Evolutionary conservation across 2,329 filamentous ascomycete species (phyloP).

Genomic region (Aureobasidium vineae): DNA sequence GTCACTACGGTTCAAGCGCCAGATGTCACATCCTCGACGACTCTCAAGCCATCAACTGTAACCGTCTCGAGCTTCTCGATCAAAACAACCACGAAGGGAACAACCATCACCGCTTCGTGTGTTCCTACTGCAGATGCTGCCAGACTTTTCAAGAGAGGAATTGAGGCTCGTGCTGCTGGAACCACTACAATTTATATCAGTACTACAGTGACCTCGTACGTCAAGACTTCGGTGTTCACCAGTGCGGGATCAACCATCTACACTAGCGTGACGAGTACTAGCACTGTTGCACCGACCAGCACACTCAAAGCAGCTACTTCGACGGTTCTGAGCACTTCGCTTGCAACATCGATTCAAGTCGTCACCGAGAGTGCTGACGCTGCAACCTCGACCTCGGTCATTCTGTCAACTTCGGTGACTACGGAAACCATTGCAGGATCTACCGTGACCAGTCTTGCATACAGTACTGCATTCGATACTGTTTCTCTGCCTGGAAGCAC

Average conservation of each 20-base stretch:
- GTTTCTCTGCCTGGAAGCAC: conserved; percentile 28
- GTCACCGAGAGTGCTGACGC: conserved; percentile 27
- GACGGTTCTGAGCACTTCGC: conserved; percentile 30
- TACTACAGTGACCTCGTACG: conserved; percentile 34
- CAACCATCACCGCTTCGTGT: conserved; percentile 34
- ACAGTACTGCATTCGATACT: conserved; percentile 20
- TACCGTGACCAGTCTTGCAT: conserved; percentile 21
- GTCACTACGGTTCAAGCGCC: conserved; percentile 31
- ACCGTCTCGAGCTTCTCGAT: conserved; percentile 32
- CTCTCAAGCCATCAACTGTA: conserved; percentile 31
- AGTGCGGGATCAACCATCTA: conserved; percentile 31
- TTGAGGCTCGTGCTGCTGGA: conserved; percentile 30
- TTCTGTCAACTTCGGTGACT: conserved; percentile 22
- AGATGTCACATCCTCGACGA: conserved; percentile 33
- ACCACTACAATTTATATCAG: conserved; percentile 34
- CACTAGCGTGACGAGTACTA: conserved; percentile 32
- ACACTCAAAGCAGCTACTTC: conserved; percentile 35
- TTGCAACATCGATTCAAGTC: conserved; percentile 23
- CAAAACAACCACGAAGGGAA: conserved; percentile 37
- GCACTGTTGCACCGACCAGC: conserved; percentile 31
- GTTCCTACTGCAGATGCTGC: conserved; percentile 33
- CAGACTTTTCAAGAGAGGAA: conserved; percentile 28
- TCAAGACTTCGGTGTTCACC: conserved; percentile 30
- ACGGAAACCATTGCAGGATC: conserved; percentile 21
- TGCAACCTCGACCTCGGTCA: conserved; percentile 30